Base-by-base conservation (phyloP, 2,329 filamentous ascomycete genomes). In the Fusarium burgessii region DNA sequence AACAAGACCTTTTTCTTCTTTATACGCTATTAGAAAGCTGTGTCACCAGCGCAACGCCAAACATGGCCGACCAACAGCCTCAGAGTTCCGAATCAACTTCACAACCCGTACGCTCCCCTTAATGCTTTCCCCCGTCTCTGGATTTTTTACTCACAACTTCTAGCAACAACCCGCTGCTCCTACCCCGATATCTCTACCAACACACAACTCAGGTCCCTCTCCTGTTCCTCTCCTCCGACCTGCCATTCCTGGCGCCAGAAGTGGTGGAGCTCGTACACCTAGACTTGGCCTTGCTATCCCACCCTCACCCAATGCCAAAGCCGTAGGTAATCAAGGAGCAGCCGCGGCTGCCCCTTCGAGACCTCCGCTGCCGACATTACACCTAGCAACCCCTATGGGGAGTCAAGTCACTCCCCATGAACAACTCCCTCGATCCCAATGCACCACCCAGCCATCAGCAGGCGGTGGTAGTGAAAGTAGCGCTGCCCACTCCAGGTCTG, bases 201-300 rank as follows among this genome's bases (percentile, higher is more conserved):
- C 76, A 33, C 74, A 81, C 66, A 79, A 81, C 75, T 62, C 81
- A 35, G 81, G 57, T 83, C 87, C 77, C 62, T 90, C 92, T 51
- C 91, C 92, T 56, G 93, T 91, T 57, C 93, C 93, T 66, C 89
- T 97, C 63, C 91, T 97, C 61, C 92, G 94, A 67, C 93, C 94
- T 58, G 93, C 94, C 68, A 91, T 97, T 61, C 92, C 92, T 41
- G 93, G 93, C 71, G 86, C 85, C 72, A 87, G 90, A 74, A 86
- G 86, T 70, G 86, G 85, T 74, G 90, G 89, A 64, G 84, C 87
- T 65, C 87, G 92, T 70, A 86, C 92, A 57, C 94, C 94, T 32
- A 90, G 92, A 76, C 88, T 98, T 63, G 95, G 94, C 46, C 89
- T 98, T 61, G 93, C 95, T 47, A 98, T 98, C 63, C 95, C 95